A percentile compares a stretch with the other conserved stretches of the same genome.
These are phyloP conservation scores for Rhinocladiella similis DNA, from an alignment of 2,329 filamentous ascomycete genomes.

Conservation along the genomic window DNA sequence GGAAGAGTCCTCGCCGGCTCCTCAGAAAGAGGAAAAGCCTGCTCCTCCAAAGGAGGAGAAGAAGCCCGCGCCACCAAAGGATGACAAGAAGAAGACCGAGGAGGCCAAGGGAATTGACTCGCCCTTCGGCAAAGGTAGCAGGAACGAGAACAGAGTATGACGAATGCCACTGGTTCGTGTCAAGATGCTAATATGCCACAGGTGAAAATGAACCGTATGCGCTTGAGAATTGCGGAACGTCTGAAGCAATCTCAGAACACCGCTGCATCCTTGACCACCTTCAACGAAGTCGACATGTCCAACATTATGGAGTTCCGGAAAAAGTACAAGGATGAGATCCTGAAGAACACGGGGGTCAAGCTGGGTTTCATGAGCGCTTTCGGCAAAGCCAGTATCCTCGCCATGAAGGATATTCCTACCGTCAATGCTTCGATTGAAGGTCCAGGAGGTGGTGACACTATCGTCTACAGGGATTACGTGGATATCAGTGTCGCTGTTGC, in stretches of 20 bases:
- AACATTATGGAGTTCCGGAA: conserved; percentile 96
- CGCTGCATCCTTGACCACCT: conserved; percentile 92
- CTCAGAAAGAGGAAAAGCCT: conserved; percentile 38
- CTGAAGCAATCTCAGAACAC: conserved; percentile 99
- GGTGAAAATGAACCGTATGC: conserved; percentile 99
- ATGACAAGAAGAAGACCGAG: conserved; percentile 31
- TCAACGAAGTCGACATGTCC: conserved; percentile 99
- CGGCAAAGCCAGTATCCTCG: conserved; percentile 81
- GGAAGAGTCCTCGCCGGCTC: conserved; percentile 26
- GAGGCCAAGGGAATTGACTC: conserved; percentile 30
- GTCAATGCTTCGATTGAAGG: conserved; percentile 98
- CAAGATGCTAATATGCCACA: conserved; percentile 39
- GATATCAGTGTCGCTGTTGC: conserved; percentile 97
- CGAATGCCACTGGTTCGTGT: conserved; percentile 9
- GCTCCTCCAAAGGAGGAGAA: conserved; percentile 36
- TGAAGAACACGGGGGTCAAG: conserved; percentile 96
- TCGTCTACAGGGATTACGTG: conserved; percentile 97
- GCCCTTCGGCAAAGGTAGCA: conserved; percentile 59
- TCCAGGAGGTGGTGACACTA: conserved; percentile 90
- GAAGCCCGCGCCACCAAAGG: conserved; percentile 34
- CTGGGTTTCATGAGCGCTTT: conserved; percentile 99
- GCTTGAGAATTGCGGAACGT: conserved; percentile 92
- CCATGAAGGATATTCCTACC: conserved; percentile 90
- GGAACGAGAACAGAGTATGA: conserved; percentile 84
- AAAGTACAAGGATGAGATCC: conserved; percentile 91